Percentiles rank a stretch among this genome's conserved stretches.
phyloP scores from a whole-genome alignment of 169 alveolate genomes.

The Plasmodium blacklocki region DNA sequence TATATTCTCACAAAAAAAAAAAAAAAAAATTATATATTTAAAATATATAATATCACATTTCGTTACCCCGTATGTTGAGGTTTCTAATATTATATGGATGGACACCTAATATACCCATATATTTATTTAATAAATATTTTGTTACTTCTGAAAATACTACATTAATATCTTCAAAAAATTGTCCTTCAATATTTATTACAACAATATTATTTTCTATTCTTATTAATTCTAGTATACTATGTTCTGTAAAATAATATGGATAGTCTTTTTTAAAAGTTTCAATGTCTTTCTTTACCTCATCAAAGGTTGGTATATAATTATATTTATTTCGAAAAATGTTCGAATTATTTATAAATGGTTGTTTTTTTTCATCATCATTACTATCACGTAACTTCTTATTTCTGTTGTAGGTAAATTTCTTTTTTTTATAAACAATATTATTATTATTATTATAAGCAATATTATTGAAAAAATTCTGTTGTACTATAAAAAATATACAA shows the following conservation, averaged over 20 bases:
- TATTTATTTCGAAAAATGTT: slow-evolving; percentile 69
- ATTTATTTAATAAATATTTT: slow-evolving; percentile 29
- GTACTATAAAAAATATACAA: too few species aligned
- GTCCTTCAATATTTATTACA: slow-evolving; percentile 67
- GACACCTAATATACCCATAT: slow-evolving; percentile 57
- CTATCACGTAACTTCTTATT: background rate
- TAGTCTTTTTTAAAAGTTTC: slow-evolving; percentile 49
- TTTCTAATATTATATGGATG: slow-evolving; percentile 61
- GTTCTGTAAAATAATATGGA: slow-evolving; percentile 72
- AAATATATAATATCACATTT: background rate
- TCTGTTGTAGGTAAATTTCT: too few species aligned
- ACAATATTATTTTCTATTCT: slow-evolving; percentile 64
- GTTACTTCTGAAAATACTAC: slow-evolving; percentile 70
- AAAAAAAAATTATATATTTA: slow-evolving; percentile 13
- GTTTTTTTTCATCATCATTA: slow-evolving; percentile 26
- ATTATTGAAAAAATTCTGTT: too few species aligned
- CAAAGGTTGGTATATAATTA: slow-evolving; percentile 57
- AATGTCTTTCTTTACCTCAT: slow-evolving; percentile 41
- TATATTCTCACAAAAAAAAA: background rate
- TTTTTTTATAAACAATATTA: too few species aligned
- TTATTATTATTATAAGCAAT: too few species aligned
- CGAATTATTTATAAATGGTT: slow-evolving; percentile 21
- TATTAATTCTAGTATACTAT: slow-evolving; percentile 72
- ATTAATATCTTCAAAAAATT: slow-evolving; percentile 68
- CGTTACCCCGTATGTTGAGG: slow-evolving; percentile 13